Conservation (phyloP, 805 yeast species). For the Cyberlindnera maclurae region DNA sequence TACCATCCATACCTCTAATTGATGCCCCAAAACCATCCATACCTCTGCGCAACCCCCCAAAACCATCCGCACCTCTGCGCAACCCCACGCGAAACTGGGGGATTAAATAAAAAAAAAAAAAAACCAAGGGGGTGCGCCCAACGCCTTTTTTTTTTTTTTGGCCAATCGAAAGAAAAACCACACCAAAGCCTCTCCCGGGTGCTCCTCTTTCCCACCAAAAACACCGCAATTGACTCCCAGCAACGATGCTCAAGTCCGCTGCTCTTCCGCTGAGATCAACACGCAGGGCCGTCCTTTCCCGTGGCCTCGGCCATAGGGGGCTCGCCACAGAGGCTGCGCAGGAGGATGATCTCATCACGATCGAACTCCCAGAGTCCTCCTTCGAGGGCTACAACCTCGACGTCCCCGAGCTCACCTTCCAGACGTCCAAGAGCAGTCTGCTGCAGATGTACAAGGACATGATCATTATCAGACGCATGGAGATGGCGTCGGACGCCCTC, state of each 20-base stretch:
- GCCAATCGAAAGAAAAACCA: too few relatives aligned
- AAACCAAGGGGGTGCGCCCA: too few relatives aligned
- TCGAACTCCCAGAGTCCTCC: constrained; percentile 70
- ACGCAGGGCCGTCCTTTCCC: constrained; percentile 6
- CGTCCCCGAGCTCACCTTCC: constrained; percentile 63
- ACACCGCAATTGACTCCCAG: not conserved
- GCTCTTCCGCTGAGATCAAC: constrained; percentile 15
- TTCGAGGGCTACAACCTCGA: constrained; percentile 82
- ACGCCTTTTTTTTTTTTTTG: too few relatives aligned
- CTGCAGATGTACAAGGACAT: constrained; percentile 95
- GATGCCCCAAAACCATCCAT: too few relatives aligned
- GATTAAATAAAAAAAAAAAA: too few relatives aligned
- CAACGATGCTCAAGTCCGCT: constrained; percentile 10
- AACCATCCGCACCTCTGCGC: too few relatives aligned
- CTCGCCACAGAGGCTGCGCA: constrained; percentile 22
- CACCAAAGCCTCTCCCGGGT: too few relatives aligned
- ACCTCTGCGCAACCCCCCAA: too few relatives aligned
- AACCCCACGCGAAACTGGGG: too few relatives aligned
- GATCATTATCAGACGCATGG: constrained; percentile 93
- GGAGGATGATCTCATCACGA: constrained; percentile 29
- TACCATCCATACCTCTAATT: too few relatives aligned
- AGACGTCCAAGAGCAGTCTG: constrained; percentile 72
- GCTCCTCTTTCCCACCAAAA: too few relatives aligned
- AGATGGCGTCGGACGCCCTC: constrained; percentile 96
- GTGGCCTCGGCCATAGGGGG: constrained; percentile 11